Evolutionary conservation across 192 early-diverging fungal genomes (phyloP), one percentile per base, ranked within the genome.

Genomic region (Mortierella alpina): DNA sequence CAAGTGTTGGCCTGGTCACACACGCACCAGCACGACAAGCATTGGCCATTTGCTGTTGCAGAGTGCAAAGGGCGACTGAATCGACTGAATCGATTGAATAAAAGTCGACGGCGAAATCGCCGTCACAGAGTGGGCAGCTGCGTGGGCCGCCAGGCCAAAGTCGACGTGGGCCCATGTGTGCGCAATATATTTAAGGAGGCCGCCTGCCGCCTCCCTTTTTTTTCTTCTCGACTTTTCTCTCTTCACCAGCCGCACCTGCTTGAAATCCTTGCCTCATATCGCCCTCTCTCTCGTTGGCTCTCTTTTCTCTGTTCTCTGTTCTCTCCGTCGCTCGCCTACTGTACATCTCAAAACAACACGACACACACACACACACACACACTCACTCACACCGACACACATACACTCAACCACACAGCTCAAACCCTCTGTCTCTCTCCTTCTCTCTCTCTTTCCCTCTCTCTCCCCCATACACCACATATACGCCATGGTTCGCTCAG

Each of bases 401-500:
- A 2, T 4, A 40, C 18, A 58, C n/a, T 6, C 15, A 39, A n/a
- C 6, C 5, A 58, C 56, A n/a, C n/a, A n/a, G n/a, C n/a, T n/a
- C n/a, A n/a, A n/a, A n/a, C n/a, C n/a, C n/a, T n/a, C n/a, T n/a
- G n/a, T n/a, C n/a, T n/a, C n/a, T n/a, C n/a, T n/a, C n/a, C n/a
- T n/a, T n/a, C 44, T 23, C 54, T 4, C 55, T 18, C 66, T 47
- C 44, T 11, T 13, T 23, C 45, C 4, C 54, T 17, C 56, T 20
- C 41, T 15, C 55, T 20, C 63, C 44, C 54, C 42, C 56, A 44
- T 56, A 41, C 9, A 50, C 59, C 13, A 10, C 41, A 50, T 48
- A 57, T 59, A 70, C 63, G 46, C 53, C 50, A 88, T 83, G 73
- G 92, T 93, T 88, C 88, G 91, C 74, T 96, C 95, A 66, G 93